phyloP scores from a whole-genome alignment of 352 stramenopile species.

The Globisporangium cystogenes region DNA sequence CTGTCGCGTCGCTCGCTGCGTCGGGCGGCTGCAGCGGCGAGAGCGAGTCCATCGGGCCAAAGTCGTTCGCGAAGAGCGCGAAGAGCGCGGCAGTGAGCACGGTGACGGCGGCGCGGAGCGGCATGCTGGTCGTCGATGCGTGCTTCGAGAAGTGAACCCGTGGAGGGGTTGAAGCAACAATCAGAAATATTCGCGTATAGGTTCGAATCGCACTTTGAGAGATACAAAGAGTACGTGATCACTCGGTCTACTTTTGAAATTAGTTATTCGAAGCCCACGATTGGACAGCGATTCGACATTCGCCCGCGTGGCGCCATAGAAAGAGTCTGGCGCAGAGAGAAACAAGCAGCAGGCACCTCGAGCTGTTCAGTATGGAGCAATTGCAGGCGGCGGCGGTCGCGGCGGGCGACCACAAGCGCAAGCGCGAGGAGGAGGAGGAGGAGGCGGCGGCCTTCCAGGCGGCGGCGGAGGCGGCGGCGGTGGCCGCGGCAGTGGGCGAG shows the following conservation, averaged over 20 bases:
- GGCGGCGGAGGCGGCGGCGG: background rate
- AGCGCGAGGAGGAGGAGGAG: background rate
- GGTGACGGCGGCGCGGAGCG: background rate
- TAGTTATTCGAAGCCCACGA: no score
- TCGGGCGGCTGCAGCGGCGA: background rate
- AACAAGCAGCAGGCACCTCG: background rate
- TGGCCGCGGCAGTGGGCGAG: background rate
- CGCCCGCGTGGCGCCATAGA: background rate
- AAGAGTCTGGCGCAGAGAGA: background rate
- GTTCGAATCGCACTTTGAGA: no score
- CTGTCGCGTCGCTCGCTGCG: background rate
- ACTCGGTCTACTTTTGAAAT: no score
- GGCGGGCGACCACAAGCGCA: conserved; percentile 3
- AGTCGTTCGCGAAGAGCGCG: conserved; percentile 42
- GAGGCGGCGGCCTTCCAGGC: background rate
- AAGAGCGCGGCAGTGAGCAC: conserved; percentile 17
- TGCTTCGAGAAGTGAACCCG: no score
- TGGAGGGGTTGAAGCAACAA: background rate
- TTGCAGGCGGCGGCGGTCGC: background rate
- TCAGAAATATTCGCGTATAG: background rate
- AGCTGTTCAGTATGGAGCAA: background rate
- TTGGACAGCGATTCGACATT: conserved; percentile 2
- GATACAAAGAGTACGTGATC: background rate
- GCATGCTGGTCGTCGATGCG: background rate
- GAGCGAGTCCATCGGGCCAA: conserved; percentile 43